Base-by-base conservation (phyloP, 345 rosid genomes). In the Capsella bursapastoris region DNA sequence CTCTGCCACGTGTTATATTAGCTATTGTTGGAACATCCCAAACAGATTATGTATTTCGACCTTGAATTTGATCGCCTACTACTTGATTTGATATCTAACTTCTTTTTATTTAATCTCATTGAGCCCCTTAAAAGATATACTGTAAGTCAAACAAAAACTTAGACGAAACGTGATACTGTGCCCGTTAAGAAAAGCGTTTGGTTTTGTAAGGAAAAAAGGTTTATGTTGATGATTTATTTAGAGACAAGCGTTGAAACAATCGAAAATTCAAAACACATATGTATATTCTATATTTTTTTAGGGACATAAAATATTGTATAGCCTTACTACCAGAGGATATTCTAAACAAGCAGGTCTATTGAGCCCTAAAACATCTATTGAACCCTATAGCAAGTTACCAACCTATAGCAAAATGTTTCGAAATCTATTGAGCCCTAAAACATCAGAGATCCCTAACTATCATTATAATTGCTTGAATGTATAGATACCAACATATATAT, bases 21-120 rank as follows among this genome's bases (percentile, higher is more conserved):
- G 25, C 68, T 29, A 13, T 35, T 59, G 55, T 31, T 66, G 22
- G 52, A 59, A 16, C 59, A 67, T 59, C 18, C 7, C 41, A 52
- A 61, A 75, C 32, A 60, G 35, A 18, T 57, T 60, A 16, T 75
- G 57, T n/a, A 61, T 51, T 50, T 7, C 67, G 49, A 55, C 53
- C 37, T 50, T 51, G 6, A 35, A 43, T 22, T 35, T 45, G 57
- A 22, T 22, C 25, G 25, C 25, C 25, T 15, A 8, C 12, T 58
- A 57, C 22, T 32, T 43, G 22, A 59, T 25, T 61, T 10, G 4
- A 9, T 14, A 60, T 37, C 12, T 45, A 37, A 1, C 0, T 37
- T 3, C 4, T 13, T 47, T 47, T 10, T n/a, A n/a, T 8, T 12
- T 4, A 10, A 56, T 35, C 37, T 3, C 22, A 13, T 44, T 16